A percentile compares a stretch with the other conserved stretches of the same genome.
Evolutionary conservation across 2,329 filamentous ascomycete genomes (phyloP).

Genomic region (Fusarium compactum): DNA sequence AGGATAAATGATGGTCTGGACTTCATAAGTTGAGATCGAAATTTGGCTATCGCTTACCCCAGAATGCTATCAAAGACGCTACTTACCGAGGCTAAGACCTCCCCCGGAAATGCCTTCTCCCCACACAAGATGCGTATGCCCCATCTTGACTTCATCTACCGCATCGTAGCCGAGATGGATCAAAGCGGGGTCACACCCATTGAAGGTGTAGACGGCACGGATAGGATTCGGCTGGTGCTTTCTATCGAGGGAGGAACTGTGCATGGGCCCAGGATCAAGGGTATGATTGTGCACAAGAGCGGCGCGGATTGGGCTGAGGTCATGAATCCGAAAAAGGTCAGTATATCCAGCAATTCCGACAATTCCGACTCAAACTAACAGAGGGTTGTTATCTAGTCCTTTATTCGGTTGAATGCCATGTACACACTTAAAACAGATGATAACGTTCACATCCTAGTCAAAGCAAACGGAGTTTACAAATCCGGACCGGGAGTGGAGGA

Average conservation of each 20-base stretch:
- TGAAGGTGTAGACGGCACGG: slow-evolving; percentile 19
- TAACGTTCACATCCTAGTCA: slow-evolving; percentile 31
- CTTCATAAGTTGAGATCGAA: not conserved
- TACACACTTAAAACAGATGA: slow-evolving; percentile 38
- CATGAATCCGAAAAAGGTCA: slow-evolving; percentile 31
- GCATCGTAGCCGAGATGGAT: slow-evolving; percentile 41
- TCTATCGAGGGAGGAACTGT: slow-evolving; percentile 35
- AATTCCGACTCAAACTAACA: not conserved
- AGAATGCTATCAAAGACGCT: slow-evolving; percentile 15
- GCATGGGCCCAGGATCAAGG: slow-evolving; percentile 28
- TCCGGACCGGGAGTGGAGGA: slow-evolving; percentile 25
- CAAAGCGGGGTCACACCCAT: slow-evolving; percentile 29
- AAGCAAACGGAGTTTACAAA: slow-evolving; percentile 37
- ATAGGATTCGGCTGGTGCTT: slow-evolving; percentile 25
- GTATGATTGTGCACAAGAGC: slow-evolving; percentile 32
- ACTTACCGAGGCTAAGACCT: slow-evolving; percentile 10
- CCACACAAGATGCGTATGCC: slow-evolving; percentile 36
- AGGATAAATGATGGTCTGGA: slow-evolving; percentile 16
- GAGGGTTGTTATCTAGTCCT: not conserved
- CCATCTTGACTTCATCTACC: slow-evolving; percentile 39
- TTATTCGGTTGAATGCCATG: slow-evolving; percentile 28
- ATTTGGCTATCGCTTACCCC: not conserved
- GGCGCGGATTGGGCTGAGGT: slow-evolving; percentile 40
- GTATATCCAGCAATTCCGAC: not conserved
- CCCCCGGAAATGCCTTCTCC: slow-evolving; percentile 32